Evolutionary conservation across 163 green algal genomes (phyloP), one percentile per base, ranked within the genome.

Genomic region (Scenedesmus sp.): DNA sequence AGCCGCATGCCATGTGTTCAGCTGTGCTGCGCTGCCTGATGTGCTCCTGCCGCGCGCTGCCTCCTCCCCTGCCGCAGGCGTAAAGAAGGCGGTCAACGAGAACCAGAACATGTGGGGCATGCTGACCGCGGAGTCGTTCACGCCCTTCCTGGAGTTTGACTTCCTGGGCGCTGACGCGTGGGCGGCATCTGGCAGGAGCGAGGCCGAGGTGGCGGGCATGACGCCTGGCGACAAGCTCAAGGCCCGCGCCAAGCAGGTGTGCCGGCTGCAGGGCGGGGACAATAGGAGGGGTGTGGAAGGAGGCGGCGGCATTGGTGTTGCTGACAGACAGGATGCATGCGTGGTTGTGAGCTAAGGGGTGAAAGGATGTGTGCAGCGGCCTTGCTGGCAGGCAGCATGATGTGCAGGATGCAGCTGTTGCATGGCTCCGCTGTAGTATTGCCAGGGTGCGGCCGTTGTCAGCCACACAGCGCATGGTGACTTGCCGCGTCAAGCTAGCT

Each of bases 131-230:
- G 94, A 96, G 76, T 95, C 90, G 60, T 93, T 93, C 91, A 95
- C 90, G 9, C 95, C 95, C 70, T 94, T 96, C 56, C 92, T 97
- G 57, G 95, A 97, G 93, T 96, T 96, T 82, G 95, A 97, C 91
- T 96, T 96, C 86, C 91, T 97, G 23, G 94, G 92, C 7, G 54
- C 89, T 54, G 89, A 92, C 59, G 82, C 89, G 1, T 92, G 89
- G 89, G 26, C 66, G 1, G 46, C 89, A n/a, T 4, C 64, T 7
- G 89, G 90, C 64, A 85, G 79, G 64, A 70, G 34, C 18, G 82
- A 77, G n/a, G 73, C 56, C 2, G 90, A 87, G 55, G 82, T 81
- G 12, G 90, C 90, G 10, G 66, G 7, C 6, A 64, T 92, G 84
- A 4, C 56, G 18, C 12, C 82, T 9, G 82, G 82, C 1, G 89